Conservation (phyloP, 176 grass and related monocot genomes). For the Oryza glaberrima region DNA sequence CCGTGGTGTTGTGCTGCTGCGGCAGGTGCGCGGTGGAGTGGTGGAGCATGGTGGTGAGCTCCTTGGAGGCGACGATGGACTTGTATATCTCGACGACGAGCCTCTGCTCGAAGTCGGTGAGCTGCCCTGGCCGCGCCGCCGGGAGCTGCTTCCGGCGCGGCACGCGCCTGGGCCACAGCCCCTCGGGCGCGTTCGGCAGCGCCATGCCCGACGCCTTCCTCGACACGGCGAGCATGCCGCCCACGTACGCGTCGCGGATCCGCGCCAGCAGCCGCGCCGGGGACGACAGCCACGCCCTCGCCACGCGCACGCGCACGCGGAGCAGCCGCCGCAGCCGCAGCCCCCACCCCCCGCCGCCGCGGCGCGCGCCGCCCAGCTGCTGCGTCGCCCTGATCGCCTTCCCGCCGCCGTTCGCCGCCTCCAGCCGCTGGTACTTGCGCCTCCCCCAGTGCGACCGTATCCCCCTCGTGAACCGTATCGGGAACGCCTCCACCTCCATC, state of each 20-base stretch:
- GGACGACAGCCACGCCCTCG: slow-evolving; percentile 37
- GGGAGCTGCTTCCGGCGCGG: slow-evolving; percentile 39
- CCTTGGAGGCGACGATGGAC: slow-evolving; percentile 68
- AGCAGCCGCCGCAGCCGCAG: slow-evolving; percentile 27
- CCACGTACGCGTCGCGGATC: slow-evolving; percentile 72
- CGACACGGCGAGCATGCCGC: slow-evolving; percentile 65
- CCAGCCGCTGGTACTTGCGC: slow-evolving; percentile 68
- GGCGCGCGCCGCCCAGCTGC: slow-evolving; percentile 41
- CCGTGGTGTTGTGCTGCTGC: neutral
- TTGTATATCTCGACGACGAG: slow-evolving; percentile 86
- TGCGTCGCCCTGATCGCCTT: neutral
- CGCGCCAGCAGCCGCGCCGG: slow-evolving; percentile 41
- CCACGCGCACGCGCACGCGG: slow-evolving; percentile 45
- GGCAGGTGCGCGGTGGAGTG: slow-evolving; percentile 37
- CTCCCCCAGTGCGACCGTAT: slow-evolving; percentile 66
- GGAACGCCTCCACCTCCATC: slow-evolving; percentile 65
- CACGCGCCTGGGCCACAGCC: slow-evolving; percentile 49
- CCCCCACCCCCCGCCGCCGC: slow-evolving; percentile 7
- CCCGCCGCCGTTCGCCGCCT: neutral
- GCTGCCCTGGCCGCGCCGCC: neutral
- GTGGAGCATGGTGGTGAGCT: slow-evolving; percentile 63
- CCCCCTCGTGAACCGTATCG: slow-evolving; percentile 66
- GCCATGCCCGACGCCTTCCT: slow-evolving; percentile 43
- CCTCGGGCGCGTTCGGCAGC: slow-evolving; percentile 37
- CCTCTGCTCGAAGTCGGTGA: slow-evolving; percentile 56